Base-by-base conservation (phyloP, 495 filamentous ascomycete genomes). In the Parathielavia appendiculata region DNA sequence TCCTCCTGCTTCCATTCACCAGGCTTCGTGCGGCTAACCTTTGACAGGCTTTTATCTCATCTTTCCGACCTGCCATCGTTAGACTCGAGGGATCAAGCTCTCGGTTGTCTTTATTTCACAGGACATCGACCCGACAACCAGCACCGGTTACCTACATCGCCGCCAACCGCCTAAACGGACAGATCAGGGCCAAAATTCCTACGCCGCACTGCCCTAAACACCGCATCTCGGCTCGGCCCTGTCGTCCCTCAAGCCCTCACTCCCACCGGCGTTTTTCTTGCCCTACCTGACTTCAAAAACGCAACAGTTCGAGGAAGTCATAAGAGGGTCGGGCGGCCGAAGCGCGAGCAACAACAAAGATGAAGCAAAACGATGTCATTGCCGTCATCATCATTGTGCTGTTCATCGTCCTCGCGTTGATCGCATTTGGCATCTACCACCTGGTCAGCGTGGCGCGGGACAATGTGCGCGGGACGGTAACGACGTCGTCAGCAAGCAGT, bases 301-400 rank as follows among this genome's bases (percentile, higher is more conserved):
- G 26, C 26, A 30, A 30, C 26, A 6, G 26, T 30, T 30, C 6
- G 26, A 30, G 6, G 3, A 30, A 30, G 26, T 30, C 35, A 38
- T 38, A 38, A 1, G 9, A 34, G 16, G 22, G 30, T 32, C 12
- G 7, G 20, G 35, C 35, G 35, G 4, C 17, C 19, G 40, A 30
- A 6, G 30, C 13, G 9, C 23, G 17, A 23, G 2, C 16, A 39
- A 19, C 41, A 38, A 57, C 54, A 51, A 85, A 76, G 75, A 79
- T 85, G 61, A 75, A 88, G 72, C 73, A 83, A 76, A 91, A 91
- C 81, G 81, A 88, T 74, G 81, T 85, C 68, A 88, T 91, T 72
- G 88, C 87, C 35, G 80, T 91, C 70, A 91, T 91, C 73, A 85
- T 91, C 72, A 89, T 91, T 73, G 63, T 90, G 41, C 81, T 91